Conservation (phyloP, 169 alveolate species). For the Plasmodium vinckei region DNA sequence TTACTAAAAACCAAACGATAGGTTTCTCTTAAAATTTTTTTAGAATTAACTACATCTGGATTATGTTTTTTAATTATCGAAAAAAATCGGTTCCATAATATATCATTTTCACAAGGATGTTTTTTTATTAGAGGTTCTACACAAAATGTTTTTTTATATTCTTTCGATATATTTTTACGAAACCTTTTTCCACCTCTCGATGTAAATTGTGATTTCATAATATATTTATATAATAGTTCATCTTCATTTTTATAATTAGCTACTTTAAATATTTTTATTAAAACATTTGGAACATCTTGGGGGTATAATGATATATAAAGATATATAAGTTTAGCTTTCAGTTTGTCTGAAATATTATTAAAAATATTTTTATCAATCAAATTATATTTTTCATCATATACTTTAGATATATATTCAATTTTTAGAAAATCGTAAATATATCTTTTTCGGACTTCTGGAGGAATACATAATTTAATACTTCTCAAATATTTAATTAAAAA, state of each 20-base stretch:
- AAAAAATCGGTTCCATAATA: conserved; percentile 62
- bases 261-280: conserved; percentile 77
- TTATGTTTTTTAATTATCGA: conserved; percentile 20
- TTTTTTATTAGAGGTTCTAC: conserved; percentile 35
- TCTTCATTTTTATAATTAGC: conserved; percentile 84
- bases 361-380: conserved; percentile 49
- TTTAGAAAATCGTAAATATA: conserved; percentile 78
- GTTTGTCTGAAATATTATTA: conserved; percentile 54
- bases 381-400: conserved; percentile 76
- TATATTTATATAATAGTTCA: conserved; percentile 78
- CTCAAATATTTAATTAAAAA: conserved; percentile 65
- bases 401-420: conserved; percentile 58
- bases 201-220: conserved; percentile 75
- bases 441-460: conserved; percentile 81
- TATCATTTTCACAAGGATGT: conserved; percentile 46
- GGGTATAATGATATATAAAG: conserved; percentile 81
- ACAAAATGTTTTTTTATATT: conserved; percentile 31
- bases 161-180: conserved; percentile 78
- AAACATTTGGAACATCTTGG: conserved; percentile 77
- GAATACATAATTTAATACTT: conserved; percentile 76
- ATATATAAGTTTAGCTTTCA: conserved; percentile 80
- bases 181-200: conserved; percentile 85
- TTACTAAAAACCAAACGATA: conserved; percentile 63
- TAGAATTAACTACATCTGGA: conserved; percentile 11
- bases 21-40: conserved; percentile 44